Evolutionary conservation across 2,329 filamentous ascomycete genomes (phyloP), one percentile per base, ranked within the genome.

Genomic region (Neobulgaria alba): DNA sequence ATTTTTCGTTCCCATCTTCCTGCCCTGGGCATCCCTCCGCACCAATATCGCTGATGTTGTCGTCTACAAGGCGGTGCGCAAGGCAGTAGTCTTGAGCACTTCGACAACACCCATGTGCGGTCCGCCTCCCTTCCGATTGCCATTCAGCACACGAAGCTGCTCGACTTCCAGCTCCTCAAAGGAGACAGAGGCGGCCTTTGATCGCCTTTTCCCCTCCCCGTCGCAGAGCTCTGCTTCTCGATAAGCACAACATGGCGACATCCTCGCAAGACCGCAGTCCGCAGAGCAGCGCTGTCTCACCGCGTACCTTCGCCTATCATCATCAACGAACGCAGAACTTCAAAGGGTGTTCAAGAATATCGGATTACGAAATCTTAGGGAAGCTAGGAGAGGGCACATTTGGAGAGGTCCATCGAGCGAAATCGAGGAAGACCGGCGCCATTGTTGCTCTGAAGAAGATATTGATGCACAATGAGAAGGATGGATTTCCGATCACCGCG

Each of bases 401-500:
- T 66, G 90, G 90, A 80, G 88, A 96, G 67, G 92, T 96, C 29
- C 87, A 95, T 63, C 92, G 90, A 58, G 92, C 88, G 46, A 77
- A 77, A 47, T 87, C 84, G 19, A 81, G 77, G 56, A 83, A 75
- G 56, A 85, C 79, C 1, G 82, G 85, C 39, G 72, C 76, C 17
- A 63, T 90, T 33, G 84, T 95, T 46, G 92, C 92, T 3, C 65
- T 98, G 57, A 98, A 98, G 69, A 96, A 96, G 73, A 98, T 98
- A 52, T 78, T 98, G 51, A 95, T 96, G 85, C 92, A 96, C 62
- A 94, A 96, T 62, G 92, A 98, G 68, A 96, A 95, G 62, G 92
- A 98, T 64, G 92, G 92, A 69, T 98, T 98, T 54, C 92, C 92
- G n/a, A 98, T 98, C 49, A 98, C 92, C 1, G 90, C 92, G 5